Conservation (phyloP, 495 filamentous ascomycete species). For the Penicillium ochrochloron region DNA sequence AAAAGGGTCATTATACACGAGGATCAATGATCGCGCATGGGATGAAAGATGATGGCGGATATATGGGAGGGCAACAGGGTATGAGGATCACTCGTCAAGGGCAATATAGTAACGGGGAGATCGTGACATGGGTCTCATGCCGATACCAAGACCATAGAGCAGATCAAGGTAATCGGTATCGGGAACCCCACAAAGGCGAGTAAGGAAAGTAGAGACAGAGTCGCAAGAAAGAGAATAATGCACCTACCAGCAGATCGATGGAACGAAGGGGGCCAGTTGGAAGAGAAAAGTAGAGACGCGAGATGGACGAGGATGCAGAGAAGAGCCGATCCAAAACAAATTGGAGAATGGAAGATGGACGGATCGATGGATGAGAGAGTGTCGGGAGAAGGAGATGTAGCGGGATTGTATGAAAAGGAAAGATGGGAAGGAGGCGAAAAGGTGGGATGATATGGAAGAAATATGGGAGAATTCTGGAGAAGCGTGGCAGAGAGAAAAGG, state of each 20-base stretch:
- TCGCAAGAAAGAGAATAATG: slow-evolving; percentile 8
- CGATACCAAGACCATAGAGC: slow-evolving; percentile 2
- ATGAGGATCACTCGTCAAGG: background rate
- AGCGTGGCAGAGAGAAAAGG: slow-evolving; percentile 22
- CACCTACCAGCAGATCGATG: background rate
- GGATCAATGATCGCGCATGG: too few relatives aligned
- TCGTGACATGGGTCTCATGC: slow-evolving; percentile 1
- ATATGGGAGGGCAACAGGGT: background rate
- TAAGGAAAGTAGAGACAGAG: slow-evolving; percentile 6
- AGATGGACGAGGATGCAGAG: slow-evolving; percentile 11
- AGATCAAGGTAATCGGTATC: background rate
- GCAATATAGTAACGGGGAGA: background rate
- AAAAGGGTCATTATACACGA: too few relatives aligned
- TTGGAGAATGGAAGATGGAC: background rate
- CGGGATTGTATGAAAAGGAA: slow-evolving; percentile 18
- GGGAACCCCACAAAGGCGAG: background rate
- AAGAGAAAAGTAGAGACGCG: slow-evolving; percentile 6
- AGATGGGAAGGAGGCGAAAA: background rate
- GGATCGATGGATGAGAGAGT: slow-evolving; percentile 1
- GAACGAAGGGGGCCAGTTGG: slow-evolving; percentile 12
- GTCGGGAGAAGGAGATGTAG: slow-evolving; percentile 23
- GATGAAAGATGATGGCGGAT: background rate
- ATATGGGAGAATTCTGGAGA: slow-evolving; percentile 7
- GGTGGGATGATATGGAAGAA: background rate
- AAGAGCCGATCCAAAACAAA: slow-evolving; percentile 21